Evolutionary conservation across 1,139 yeast species (phyloP), one percentile per base, ranked within the genome.

Genomic region (Sugiyamaella japonica): DNA sequence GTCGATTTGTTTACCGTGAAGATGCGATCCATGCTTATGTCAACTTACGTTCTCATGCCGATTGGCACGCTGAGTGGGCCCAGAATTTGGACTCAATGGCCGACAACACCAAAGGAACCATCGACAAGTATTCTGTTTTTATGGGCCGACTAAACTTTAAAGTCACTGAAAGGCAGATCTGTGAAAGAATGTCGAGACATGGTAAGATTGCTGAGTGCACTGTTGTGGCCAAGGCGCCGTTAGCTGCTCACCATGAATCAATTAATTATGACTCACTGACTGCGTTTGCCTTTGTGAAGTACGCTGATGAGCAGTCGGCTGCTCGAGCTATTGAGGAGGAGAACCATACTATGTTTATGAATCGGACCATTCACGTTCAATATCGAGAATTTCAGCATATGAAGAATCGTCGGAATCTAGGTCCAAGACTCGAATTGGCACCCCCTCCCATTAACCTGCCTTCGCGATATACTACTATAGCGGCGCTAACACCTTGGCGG

Each of bases 21-120:
- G 97, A 91, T 70, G 97, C 97, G 1, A 88, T 89, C 50, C 78
- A 85, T 63, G 96, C 96, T 0, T 90, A 82, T 74, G 91, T 95
- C 8, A 63, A 77, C 63, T 76, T 87, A 58, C 79, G 86, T 57
- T 76, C 80, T 37, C 76, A 74, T 47, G 71, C 76, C 1, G 68
- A 71, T 25, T 83, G 82, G 77, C 71, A 73, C 38, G 87, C 85
- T 40, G 89, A 86, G 63, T 89, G 96, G 96, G 89, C 95, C 0
- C 91, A 87, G 70, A 89, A 89, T 66, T 76, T 87, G 40, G 66
- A 63, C 3, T 51, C 55, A 38, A 51, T 43, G 49, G 44, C 52
- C 66, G 34, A 39, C 4, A 15, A 32, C 12, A 28, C 34, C 29
- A 20, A 40, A 29, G 64, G 47, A 53, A 58, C 42, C 65, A 72